phyloP scores from a whole-genome alignment of 2,329 filamentous ascomycete genomes.

The Nectriaceae sp. region DNA sequence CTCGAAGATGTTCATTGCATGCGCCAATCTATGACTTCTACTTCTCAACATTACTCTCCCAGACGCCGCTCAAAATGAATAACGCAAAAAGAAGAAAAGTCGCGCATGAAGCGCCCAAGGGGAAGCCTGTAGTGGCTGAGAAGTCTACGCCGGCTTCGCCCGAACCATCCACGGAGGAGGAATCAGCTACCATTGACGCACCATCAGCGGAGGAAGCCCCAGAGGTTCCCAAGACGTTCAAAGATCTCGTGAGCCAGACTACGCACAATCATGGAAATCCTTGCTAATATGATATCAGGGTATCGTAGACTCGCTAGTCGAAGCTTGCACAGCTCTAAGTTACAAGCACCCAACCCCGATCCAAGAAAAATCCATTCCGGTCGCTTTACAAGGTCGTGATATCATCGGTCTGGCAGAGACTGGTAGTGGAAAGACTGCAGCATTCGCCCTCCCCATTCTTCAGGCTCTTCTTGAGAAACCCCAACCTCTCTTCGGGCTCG shows the following conservation, averaged over 20 bases:
- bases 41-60: constrained; percentile 2
- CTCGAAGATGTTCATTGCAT: constrained; percentile 9
- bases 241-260: constrained; percentile 56
- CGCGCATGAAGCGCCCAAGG: constrained; percentile 31
- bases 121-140: constrained; percentile 13
- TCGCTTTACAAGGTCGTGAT: constrained; percentile 78
- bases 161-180: constrained; percentile 32
- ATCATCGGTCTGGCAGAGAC: constrained; percentile 95
- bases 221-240: constrained; percentile 60
- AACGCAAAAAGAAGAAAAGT: constrained; percentile 45
- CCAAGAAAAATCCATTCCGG: constrained; percentile 80
- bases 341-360: constrained; percentile 90
- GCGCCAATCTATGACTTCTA: constrained; percentile 2
- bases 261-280: not conserved
- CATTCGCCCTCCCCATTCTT: constrained; percentile 90
- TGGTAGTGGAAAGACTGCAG: constrained; percentile 92
- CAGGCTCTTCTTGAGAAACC: constrained; percentile 89
- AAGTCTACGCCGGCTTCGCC: constrained; percentile 4
- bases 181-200: constrained; percentile 37
- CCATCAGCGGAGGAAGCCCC: constrained; percentile 32
- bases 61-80: constrained; percentile 34
- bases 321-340: constrained; percentile 79
- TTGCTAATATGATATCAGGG: constrained; percentile 52
- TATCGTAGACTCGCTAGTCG: constrained; percentile 82
- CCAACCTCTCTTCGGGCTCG: constrained; percentile 81